Percentiles rank a stretch among this genome's conserved stretches.
Evolutionary conservation across 352 stramenopile genomes (phyloP).

Genomic region (Phytophthora constricta): DNA sequence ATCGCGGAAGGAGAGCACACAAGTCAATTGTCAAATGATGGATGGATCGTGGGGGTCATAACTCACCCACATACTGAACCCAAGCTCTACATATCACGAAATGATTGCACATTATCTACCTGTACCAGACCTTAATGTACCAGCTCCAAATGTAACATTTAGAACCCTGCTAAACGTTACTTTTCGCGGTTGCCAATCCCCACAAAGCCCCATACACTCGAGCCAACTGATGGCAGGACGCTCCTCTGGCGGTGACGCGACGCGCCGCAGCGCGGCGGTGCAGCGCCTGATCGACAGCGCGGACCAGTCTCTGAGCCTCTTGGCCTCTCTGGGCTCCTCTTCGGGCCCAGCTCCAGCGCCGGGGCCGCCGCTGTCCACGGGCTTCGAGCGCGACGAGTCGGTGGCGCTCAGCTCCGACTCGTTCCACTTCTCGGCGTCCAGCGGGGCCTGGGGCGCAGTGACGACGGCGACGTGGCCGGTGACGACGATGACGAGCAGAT

Average conservation of each 20-base stretch:
- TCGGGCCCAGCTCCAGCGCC: constrained; percentile 8
- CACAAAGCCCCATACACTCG: constrained; percentile 13
- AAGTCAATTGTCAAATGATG: constrained; percentile 20
- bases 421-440: constrained; percentile 44
- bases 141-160: too few species aligned
- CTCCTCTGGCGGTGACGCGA: constrained; percentile 17
- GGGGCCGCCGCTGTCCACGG: constrained; percentile 11
- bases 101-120: too few species aligned
- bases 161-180: too few species aligned
- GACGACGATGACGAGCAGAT: constrained; percentile 16
- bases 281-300: constrained; percentile 83
- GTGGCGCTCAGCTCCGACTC: constrained; percentile 32
- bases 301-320: constrained; percentile 69
- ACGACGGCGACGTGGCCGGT: constrained; percentile 14
- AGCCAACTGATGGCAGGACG: constrained; percentile 32
- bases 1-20: constrained; percentile 27
- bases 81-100: too few species aligned
- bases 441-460: constrained; percentile 4
- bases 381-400: constrained; percentile 16
- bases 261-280: constrained; percentile 54
- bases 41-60: constrained; percentile 24
- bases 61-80: too few species aligned
- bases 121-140: too few species aligned
- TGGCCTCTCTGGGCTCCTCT: constrained; percentile 67
- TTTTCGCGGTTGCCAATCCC: too few species aligned